Conservation (phyloP, 768 basidiomycete genomes). For the Lenzites betulinus region DNA sequence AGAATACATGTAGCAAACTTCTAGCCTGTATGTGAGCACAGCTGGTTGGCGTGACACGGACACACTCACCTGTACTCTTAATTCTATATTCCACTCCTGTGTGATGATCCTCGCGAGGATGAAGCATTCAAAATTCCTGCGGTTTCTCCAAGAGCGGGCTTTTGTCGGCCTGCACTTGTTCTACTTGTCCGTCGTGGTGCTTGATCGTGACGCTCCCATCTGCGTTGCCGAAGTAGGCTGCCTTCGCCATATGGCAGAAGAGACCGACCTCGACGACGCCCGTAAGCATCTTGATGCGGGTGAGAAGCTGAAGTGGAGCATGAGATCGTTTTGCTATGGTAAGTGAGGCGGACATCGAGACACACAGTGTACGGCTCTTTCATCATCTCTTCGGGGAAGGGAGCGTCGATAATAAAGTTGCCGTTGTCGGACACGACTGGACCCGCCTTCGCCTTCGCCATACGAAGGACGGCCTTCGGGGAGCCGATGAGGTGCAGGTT, state of each 20-base stretch:
- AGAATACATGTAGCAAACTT: constrained; percentile 12
- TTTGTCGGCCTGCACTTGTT: constrained; percentile 30
- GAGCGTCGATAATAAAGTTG: constrained; percentile 97
- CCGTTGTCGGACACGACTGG: constrained; percentile 97
- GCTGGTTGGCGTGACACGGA: background rate
- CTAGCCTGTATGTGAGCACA: background rate
- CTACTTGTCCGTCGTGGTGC: constrained; percentile 50
- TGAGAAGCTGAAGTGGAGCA: constrained; percentile 56
- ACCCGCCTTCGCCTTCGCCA: constrained; percentile 93
- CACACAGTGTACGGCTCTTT: constrained; percentile 61
- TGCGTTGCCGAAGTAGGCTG: constrained; percentile 96
- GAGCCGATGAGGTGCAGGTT: constrained; percentile 67
- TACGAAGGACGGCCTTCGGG: constrained; percentile 76
- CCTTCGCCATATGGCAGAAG: constrained; percentile 91
- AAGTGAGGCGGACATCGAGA: background rate
- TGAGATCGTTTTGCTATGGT: no score
- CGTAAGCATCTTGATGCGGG: constrained; percentile 88
- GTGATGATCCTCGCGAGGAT: background rate
- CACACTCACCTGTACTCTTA: background rate
- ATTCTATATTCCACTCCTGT: background rate
- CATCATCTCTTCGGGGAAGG: constrained; percentile 74
- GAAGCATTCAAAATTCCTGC: background rate
- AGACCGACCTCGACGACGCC: constrained; percentile 98
- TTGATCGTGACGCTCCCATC: constrained; percentile 73
- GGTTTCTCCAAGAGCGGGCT: constrained; percentile 11